Conservation (phyloP, 2,329 filamentous ascomycete genomes). For the Dendryphion nanum region DNA sequence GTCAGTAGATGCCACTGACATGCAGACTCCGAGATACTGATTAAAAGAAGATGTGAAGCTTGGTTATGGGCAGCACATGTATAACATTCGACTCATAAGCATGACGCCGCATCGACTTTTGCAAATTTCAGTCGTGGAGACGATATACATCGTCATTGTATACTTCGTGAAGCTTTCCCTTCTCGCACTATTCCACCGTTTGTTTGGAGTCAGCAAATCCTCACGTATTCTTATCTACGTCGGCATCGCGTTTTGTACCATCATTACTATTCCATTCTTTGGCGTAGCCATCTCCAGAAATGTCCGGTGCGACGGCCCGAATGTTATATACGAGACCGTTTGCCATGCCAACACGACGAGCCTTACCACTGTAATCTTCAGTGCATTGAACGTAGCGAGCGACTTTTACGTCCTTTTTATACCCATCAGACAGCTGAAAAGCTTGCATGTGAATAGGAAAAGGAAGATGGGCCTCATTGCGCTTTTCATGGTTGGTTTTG, state of each 20-base stretch:
- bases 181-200: constrained; percentile 1
- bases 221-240: constrained; percentile 1
- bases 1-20: background rate
- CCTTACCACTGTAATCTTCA: constrained; percentile 3
- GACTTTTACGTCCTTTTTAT: constrained; percentile 9
- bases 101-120: background rate
- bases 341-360: constrained; percentile 1
- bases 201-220: constrained; percentile 2
- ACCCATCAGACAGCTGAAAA: constrained; percentile 1
- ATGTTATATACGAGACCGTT: background rate
- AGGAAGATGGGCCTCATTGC: constrained; percentile 5
- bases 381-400: constrained; percentile 2
- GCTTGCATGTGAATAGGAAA: constrained; percentile 1
- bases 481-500: constrained; percentile 4
- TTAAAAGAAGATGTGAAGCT: constrained; percentile 1
- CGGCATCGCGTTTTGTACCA: constrained; percentile 1
- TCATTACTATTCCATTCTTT: constrained; percentile 3
- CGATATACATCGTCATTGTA: background rate
- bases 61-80: constrained; percentile 5
- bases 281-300: constrained; percentile 1
- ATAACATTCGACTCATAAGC: constrained; percentile 1
- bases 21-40: background rate
- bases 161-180: constrained; percentile 1
- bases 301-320: background rate
- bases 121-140: background rate